Evolutionary conservation across 352 stramenopile genomes (phyloP), one percentile per base, ranked within the genome.

Genomic region (Vaucheria bursata): DNA sequence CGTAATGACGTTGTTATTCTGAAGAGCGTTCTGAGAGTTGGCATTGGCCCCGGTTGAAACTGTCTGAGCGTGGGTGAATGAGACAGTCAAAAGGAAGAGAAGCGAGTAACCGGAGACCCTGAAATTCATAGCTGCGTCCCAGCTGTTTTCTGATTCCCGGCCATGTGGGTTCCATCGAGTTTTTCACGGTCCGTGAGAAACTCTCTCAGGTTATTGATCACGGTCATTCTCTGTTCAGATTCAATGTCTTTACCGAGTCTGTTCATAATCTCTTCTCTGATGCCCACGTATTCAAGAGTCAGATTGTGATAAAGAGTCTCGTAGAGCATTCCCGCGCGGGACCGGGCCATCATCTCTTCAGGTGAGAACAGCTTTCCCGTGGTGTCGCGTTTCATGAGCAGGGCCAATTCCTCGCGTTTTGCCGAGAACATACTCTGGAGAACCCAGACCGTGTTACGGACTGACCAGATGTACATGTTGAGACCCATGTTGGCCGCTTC

Each of bases 361-460:
- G n/a, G n/a, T n/a, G n/a, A n/a, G n/a, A n/a, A n/a, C 18, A 59
- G 45, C 25, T 59, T 18, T 25, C 45, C 45, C 18, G 18, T 25
- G 45, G 25, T 25, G 25, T 59, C 45, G 25, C 45, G 45, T 25
- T 59, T 25, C 18, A 59, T 25, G 18, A 59, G 25, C 45, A 59
- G 25, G 12, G 18, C 45, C 12, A 59, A 25, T 59, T 59, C 45
- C 25, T 59, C 12, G 45, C 45, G 45, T 25, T 59, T 59, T 18
- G 45, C 45, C 45, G 45, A 59, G 45, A 18, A 59, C 18, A 59
- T 18, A 18, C 12, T 18, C 25, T 59, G 45, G 18, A 59, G 25
- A 59, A 59, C 45, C 45, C 45, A 59, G 12, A 59, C 45, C 45
- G 45, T 59, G 45, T 59, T 59, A 59, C 45, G 45, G 25, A 59